Conservation (phyloP, 2,329 filamentous ascomycete species). For the Hymenotorrendiella dingleyae region DNA sequence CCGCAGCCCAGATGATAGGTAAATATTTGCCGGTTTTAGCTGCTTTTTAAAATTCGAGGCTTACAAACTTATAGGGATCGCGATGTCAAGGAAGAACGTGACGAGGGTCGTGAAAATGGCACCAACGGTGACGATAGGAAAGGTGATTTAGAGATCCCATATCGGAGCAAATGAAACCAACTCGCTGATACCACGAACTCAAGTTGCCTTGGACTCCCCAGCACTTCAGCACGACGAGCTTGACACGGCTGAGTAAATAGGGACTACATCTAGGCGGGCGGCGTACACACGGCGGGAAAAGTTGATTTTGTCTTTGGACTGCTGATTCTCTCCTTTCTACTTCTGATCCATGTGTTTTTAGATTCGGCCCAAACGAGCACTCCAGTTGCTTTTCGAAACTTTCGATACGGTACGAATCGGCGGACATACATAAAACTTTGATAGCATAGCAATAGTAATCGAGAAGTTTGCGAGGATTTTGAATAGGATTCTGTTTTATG, state of each 20-base stretch:
- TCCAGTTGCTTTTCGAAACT: conserved; percentile 3
- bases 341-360: conserved; percentile 29
- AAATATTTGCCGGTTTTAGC: conserved; percentile 12
- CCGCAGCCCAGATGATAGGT: conserved; percentile 62
- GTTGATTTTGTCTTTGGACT: conserved; percentile 18
- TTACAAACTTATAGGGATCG: conserved; percentile 33
- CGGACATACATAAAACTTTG: too few species aligned
- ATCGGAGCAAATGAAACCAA: conserved; percentile 14
- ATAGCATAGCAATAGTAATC: too few species aligned
- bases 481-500: too few species aligned
- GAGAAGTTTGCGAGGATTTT: too few species aligned
- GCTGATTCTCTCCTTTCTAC: conserved; percentile 26
- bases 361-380: conserved; percentile 21
- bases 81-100: conserved; percentile 52
- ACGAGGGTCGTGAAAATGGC: conserved; percentile 69
- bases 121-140: conserved; percentile 87
- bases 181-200: conserved; percentile 23
- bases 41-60: background rate
- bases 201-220: conserved; percentile 64
- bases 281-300: conserved; percentile 24
- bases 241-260: conserved; percentile 75
- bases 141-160: conserved; percentile 47
- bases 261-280: conserved; percentile 12
- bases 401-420: conserved; percentile 9
- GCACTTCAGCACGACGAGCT: conserved; percentile 86